Conservation (phyloP, 2,329 filamentous ascomycete species). For the Pseudonectria foliicola region DNA sequence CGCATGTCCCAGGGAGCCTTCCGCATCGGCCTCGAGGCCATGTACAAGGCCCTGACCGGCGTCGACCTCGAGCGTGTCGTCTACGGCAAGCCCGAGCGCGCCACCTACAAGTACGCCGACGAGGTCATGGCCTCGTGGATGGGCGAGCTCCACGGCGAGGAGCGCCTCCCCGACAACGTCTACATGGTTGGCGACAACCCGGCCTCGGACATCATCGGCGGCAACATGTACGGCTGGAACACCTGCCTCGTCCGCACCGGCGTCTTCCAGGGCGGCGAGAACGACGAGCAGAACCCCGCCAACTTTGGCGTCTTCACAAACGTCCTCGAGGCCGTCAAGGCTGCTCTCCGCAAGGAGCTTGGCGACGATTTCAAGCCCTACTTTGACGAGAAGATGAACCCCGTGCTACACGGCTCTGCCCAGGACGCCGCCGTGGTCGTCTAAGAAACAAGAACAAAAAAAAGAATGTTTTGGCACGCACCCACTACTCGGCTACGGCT, state of each 20-base stretch:
- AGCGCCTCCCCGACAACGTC: slow-evolving; percentile 58
- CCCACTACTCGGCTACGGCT: too few relatives aligned
- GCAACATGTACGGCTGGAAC: slow-evolving; percentile 79
- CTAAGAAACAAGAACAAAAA: too few relatives aligned
- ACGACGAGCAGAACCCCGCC: slow-evolving; percentile 70
- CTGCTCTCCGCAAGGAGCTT: slow-evolving; percentile 59
- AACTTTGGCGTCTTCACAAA: slow-evolving; percentile 70
- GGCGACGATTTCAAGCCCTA: slow-evolving; percentile 68
- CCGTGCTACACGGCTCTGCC: slow-evolving; percentile 43
- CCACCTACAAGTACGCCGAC: slow-evolving; percentile 67
- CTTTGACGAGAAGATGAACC: slow-evolving; percentile 66
- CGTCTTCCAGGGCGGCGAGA: slow-evolving; percentile 70
- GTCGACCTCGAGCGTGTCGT: slow-evolving; percentile 21
- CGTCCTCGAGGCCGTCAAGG: slow-evolving; percentile 60
- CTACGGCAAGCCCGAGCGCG: slow-evolving; percentile 61
- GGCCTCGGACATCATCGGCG: slow-evolving; percentile 39
- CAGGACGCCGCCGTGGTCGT: slow-evolving; percentile 19
- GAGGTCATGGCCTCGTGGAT: slow-evolving; percentile 61
- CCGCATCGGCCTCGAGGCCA: slow-evolving; percentile 65
- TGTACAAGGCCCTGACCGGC: slow-evolving; percentile 64
- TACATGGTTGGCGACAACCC: slow-evolving; percentile 89
- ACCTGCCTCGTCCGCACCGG: slow-evolving; percentile 71
- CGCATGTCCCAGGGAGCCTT: slow-evolving; percentile 86
- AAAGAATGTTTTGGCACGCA: too few relatives aligned
- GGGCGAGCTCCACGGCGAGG: slow-evolving; percentile 67